Evolutionary conservation across 75 land plant species (phyloP).

Genomic region (Isoetes taiwanensis): DNA sequence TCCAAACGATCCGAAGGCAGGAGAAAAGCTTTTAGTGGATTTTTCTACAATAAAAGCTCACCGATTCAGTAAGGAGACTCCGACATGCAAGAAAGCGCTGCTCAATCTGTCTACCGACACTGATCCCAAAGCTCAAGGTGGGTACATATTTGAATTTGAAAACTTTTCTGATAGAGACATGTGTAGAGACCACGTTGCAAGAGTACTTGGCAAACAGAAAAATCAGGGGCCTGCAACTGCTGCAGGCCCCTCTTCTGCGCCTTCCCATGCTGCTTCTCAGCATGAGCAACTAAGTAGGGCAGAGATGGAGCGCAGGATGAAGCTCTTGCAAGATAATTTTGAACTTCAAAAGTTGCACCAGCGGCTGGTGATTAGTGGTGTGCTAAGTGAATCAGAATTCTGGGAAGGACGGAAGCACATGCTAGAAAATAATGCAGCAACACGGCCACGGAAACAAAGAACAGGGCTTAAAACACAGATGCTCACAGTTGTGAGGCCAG

Average conservation of each 20-base stretch:
- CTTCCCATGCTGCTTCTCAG: neutral
- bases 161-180: constrained; percentile 19
- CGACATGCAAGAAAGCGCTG: constrained; percentile 20
- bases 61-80: constrained; percentile 18
- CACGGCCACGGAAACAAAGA: constrained; percentile 43
- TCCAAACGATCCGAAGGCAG: constrained; percentile 22
- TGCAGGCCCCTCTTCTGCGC: neutral
- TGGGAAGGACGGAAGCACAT: constrained; percentile 88
- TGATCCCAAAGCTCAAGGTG: constrained; percentile 1
- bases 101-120: constrained; percentile 20
- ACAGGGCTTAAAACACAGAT: constrained; percentile 77
- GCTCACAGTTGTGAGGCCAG: constrained; percentile 67
- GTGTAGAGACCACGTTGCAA: constrained; percentile 20
- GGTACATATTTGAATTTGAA: constrained; percentile 24
- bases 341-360: constrained; percentile 84
- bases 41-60: constrained; percentile 5
- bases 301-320: constrained; percentile 24
- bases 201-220: constrained; percentile 9
- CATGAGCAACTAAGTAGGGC: constrained; percentile 12
- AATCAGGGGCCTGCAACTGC: neutral
- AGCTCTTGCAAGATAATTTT: constrained; percentile 21
- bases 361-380: constrained; percentile 55
- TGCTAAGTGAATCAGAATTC: constrained; percentile 77
- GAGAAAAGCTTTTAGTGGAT: constrained; percentile 4
- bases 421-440: constrained; percentile 32